Conservation (phyloP, 2,329 filamentous ascomycete genomes). For the Hawksworthiomyces lignivorus region DNA sequence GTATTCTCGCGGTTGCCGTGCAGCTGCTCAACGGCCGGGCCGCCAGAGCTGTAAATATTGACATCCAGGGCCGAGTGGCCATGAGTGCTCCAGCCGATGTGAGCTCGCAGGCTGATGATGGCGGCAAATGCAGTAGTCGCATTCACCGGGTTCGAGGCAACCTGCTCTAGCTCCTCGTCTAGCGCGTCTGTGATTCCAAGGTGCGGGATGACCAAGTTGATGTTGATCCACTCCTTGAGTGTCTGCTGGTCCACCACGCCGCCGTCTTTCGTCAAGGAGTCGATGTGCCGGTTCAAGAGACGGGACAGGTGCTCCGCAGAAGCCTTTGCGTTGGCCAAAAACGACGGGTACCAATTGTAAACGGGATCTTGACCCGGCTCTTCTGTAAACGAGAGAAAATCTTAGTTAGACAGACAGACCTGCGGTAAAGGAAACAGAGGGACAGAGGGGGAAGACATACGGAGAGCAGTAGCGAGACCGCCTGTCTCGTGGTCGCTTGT, state of each 20-base stretch:
- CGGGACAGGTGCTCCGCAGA: slow-evolving; percentile 64
- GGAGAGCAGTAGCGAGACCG: slow-evolving; percentile 73
- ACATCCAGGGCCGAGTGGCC: slow-evolving; percentile 92
- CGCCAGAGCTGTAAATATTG: slow-evolving; percentile 82
- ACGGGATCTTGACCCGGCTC: slow-evolving; percentile 44
- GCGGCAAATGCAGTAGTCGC: slow-evolving; percentile 61
- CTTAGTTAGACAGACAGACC: background rate
- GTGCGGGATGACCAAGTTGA: slow-evolving; percentile 57
- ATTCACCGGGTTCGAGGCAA: slow-evolving; percentile 51
- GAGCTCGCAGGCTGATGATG: slow-evolving; percentile 80
- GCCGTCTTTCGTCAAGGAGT: slow-evolving; percentile 18
- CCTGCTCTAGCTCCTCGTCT: slow-evolving; percentile 58
- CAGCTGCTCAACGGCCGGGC: slow-evolving; percentile 55
- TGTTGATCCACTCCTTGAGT: slow-evolving; percentile 58
- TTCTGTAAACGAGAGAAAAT: slow-evolving; percentile 25
- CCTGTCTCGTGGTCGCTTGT: slow-evolving; percentile 98
- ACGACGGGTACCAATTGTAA: slow-evolving; percentile 72
- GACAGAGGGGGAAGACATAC: slow-evolving; percentile 33
- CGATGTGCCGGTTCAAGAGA: slow-evolving; percentile 55
- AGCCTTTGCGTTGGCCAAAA: slow-evolving; percentile 68
- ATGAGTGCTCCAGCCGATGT: slow-evolving; percentile 90
- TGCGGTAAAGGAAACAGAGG: background rate
- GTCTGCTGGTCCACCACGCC: slow-evolving; percentile 11
- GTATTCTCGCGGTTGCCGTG: slow-evolving; percentile 92
- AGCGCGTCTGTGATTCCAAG: slow-evolving; percentile 71